Conservation (phyloP, 768 basidiomycete species). For the Lentinula aciculospora region DNA sequence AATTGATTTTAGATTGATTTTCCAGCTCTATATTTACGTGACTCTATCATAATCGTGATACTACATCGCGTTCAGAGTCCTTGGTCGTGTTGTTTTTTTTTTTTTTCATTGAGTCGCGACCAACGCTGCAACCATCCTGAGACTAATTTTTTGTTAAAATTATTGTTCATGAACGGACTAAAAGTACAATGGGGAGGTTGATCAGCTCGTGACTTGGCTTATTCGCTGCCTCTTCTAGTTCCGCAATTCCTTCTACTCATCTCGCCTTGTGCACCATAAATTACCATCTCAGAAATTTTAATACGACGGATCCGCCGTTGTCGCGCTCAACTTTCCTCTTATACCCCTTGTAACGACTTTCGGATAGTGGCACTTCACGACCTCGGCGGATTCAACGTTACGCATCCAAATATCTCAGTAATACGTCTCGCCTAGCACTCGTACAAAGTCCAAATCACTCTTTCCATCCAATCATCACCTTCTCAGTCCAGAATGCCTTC, state of each 20-base stretch:
- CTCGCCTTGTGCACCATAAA: neutral
- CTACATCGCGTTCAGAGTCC: too few relatives aligned
- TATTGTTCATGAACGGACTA: too few relatives aligned
- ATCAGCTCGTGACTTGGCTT: constrained; percentile 1
- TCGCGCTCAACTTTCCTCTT: constrained; percentile 33
- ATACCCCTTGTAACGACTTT: constrained; percentile 35
- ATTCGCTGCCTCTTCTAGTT: neutral
- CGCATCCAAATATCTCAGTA: constrained; percentile 14
- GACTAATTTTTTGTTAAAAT: too few relatives aligned
- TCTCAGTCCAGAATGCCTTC: constrained; percentile 8
- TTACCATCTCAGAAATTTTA: neutral
- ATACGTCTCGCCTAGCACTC: neutral
- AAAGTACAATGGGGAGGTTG: neutral
- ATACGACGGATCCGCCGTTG: constrained; percentile 39
- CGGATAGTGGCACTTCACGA: constrained; percentile 33
- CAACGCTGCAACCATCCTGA: too few relatives aligned
- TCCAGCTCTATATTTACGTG: too few relatives aligned
- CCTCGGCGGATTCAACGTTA: constrained; percentile 45
- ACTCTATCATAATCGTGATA: too few relatives aligned
- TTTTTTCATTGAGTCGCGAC: too few relatives aligned
- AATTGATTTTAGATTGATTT: too few relatives aligned
- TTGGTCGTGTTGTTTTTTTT: too few relatives aligned
- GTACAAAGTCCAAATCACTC: constrained; percentile 14
- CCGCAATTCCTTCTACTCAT: neutral
- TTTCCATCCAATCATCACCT: constrained; percentile 13